phyloP scores from a whole-genome alignment of 805 yeast genomes.

The Priceomyces castillae region DNA sequence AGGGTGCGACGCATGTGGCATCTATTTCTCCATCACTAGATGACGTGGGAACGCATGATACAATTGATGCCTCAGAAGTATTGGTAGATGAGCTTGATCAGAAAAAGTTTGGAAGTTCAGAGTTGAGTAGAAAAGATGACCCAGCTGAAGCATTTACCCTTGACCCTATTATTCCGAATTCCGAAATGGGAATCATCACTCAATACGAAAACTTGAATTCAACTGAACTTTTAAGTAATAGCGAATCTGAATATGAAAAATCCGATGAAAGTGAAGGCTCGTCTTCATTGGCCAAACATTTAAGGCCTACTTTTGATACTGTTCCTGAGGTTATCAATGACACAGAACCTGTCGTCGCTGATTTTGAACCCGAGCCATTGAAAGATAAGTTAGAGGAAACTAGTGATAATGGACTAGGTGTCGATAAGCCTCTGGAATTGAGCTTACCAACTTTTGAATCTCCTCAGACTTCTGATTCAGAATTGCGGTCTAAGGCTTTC shows the following conservation, averaged over 20 bases:
- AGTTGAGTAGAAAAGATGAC: slow-evolving; percentile 5
- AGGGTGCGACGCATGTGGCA: background rate
- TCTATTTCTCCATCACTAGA: slow-evolving; percentile 2
- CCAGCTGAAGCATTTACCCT: background rate
- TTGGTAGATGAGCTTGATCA: slow-evolving; percentile 26
- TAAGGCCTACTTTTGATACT: slow-evolving; percentile 32
- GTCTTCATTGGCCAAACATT: slow-evolving; percentile 19
- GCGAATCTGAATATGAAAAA: background rate
- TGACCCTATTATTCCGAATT: background rate
- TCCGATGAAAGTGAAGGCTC: slow-evolving; percentile 19
- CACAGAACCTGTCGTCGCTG: background rate
- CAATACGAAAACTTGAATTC: slow-evolving; percentile 20
- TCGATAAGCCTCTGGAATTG: no score
- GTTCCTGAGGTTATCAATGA: slow-evolving; percentile 27
- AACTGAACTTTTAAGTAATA: slow-evolving; percentile 14
- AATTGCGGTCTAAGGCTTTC: slow-evolving; percentile 24
- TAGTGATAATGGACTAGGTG: no score
- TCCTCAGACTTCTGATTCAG: no score
- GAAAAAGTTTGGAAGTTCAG: slow-evolving; percentile 6
- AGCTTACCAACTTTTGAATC: no score
- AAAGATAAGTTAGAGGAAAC: no score
- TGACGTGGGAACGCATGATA: slow-evolving; percentile 3
- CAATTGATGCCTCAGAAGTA: slow-evolving; percentile 22
- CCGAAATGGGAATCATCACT: slow-evolving; percentile 20
- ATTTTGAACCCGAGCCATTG: slow-evolving; percentile 7